A percentile compares a stretch with the other conserved stretches of the same genome.
Evolutionary conservation across 108 stramenopile species (phyloP).

Genomic region (Halocafeteria seosinensis): DNA sequence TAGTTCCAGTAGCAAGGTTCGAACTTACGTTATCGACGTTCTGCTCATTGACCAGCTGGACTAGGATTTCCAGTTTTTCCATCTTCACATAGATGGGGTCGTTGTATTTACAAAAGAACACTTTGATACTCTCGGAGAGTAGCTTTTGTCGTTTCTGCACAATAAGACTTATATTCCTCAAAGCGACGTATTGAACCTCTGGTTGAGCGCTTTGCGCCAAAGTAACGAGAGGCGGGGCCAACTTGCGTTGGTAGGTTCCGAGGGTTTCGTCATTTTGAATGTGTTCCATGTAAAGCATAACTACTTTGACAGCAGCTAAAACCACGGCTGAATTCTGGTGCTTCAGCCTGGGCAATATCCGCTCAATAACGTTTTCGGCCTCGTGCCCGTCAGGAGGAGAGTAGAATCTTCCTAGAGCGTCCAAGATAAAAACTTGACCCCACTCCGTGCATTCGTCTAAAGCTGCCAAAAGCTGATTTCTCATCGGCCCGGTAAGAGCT

Average conservation of each 20-base stretch:
- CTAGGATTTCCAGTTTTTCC: slow-evolving; percentile 98
- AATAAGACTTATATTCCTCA: slow-evolving; percentile 95
- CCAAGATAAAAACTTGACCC: slow-evolving; percentile 97
- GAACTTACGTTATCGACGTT: slow-evolving; percentile 84
- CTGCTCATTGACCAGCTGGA: slow-evolving; percentile 77
- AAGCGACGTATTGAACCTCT: slow-evolving; percentile 95
- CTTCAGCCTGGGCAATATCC: slow-evolving; percentile 89
- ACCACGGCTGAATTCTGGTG: slow-evolving; percentile 97
- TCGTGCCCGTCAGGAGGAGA: slow-evolving; percentile 67
- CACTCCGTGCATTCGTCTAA: slow-evolving; percentile 98
- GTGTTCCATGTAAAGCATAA: slow-evolving; percentile 78
- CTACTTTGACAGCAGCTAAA: slow-evolving; percentile 93
- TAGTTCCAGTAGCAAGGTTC: no score
- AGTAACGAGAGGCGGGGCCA: slow-evolving; percentile 95
- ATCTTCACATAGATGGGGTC: slow-evolving; percentile 99
- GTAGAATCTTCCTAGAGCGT: slow-evolving; percentile 77
- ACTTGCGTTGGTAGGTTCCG: slow-evolving; percentile 64
- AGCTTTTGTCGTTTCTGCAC: slow-evolving; percentile 86
- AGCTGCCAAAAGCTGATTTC: slow-evolving; percentile 90
- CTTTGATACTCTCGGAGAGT: slow-evolving; percentile 90
- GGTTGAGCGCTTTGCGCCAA: slow-evolving; percentile 74
- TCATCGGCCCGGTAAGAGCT: slow-evolving; percentile 66
- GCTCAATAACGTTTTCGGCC: slow-evolving; percentile 93
- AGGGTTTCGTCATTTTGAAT: slow-evolving; percentile 59
- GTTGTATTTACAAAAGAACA: slow-evolving; percentile 99